These are phyloP conservation scores for Talaromyces pinophilus DNA, from an alignment of 2,329 filamentous ascomycete genomes.

Conservation along the genomic window DNA sequence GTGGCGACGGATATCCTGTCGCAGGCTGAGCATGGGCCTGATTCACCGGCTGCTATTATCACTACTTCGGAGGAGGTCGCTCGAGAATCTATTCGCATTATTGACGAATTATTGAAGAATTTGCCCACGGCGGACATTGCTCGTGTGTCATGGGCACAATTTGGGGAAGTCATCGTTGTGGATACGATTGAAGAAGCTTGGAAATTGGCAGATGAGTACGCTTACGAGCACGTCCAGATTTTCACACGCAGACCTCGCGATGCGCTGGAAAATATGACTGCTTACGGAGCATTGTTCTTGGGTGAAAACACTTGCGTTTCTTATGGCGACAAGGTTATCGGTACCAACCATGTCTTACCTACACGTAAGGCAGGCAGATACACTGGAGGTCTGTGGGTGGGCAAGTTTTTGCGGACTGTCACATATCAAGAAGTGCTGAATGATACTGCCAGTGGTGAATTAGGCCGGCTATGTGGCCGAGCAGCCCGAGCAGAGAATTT, in stretches of 20 bases:
- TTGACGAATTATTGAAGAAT: conserved; percentile 44
- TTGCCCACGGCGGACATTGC: conserved; percentile 50
- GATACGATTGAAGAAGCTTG: conserved; percentile 48
- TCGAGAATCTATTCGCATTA: conserved; percentile 39
- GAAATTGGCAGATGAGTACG: conserved; percentile 50
- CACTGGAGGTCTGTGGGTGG: conserved; percentile 58
- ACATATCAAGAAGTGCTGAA: conserved; percentile 56
- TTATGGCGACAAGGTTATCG: conserved; percentile 58
- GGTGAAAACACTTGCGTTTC: conserved; percentile 56
- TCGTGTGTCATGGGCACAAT: conserved; percentile 47
- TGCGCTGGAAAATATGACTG: conserved; percentile 54
- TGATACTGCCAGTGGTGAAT: conserved; percentile 48
- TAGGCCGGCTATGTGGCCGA: conserved; percentile 53
- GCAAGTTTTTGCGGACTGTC: conserved; percentile 56
- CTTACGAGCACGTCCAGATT: conserved; percentile 56
- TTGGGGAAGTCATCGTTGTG: conserved; percentile 52
- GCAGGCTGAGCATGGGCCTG: conserved; percentile 56
- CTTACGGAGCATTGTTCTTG: conserved; percentile 55
- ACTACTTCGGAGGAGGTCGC: conserved; percentile 50
- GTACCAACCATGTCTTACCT: conserved; percentile 58
- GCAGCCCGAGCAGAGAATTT: conserved; percentile 55
- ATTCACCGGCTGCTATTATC: conserved; percentile 54
- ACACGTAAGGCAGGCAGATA: conserved; percentile 52
- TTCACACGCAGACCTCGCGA: conserved; percentile 50
- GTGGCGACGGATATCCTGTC: conserved; percentile 52